Base-by-base conservation (phyloP, 1,139 yeast species). In the Arxiozyma telluris region DNA sequence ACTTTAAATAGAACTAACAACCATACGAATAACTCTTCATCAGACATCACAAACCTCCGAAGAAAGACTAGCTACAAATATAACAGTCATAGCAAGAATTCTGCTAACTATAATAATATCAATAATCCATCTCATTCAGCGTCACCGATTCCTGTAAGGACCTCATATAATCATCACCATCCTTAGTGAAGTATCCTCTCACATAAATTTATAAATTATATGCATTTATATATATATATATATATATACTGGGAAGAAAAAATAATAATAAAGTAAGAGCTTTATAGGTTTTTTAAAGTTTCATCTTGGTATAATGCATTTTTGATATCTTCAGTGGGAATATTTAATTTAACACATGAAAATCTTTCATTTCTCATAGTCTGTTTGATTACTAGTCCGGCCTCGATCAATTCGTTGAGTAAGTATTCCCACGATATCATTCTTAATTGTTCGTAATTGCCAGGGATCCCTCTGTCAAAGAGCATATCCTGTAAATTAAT, bases 301-400 rank as follows among this genome's bases (percentile, higher is more conserved):
- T 64, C 65, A 61, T 87, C 94, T 53, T 76, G 76, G 57, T 78
- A 79, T 54, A 87, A 75, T 22, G 82, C 86, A 44, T 76, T 73
- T 38, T 76, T 66, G 6, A 88, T 76, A 58, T 87, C 96, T 55
- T 84, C 94, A 53, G 81, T 84, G 4, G 91, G 80, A 1, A 88
- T 74, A 60, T 81, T 81, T 53, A 93, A 71, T 53, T 86, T 79
- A 1, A 91, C 72, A 56, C 80, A 70, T 41, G 83, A 76, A 55
- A 81, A 73, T 54, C 96, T 75, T 62, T 88, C 95, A 39, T 90
- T 84, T 52, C 78, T 78, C 55, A 80, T 73, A 53, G 78, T 78
- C 64, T 87, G 95, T 61, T 81, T 83, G 3, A 81, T 73, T 2
- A 93, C 62, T 20, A 91, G 73, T 0, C 98, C 98, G 49, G 83